Evolutionary conservation across 2,329 filamentous ascomycete species (phyloP).

Genomic region (Aspergillus piperis): DNA sequence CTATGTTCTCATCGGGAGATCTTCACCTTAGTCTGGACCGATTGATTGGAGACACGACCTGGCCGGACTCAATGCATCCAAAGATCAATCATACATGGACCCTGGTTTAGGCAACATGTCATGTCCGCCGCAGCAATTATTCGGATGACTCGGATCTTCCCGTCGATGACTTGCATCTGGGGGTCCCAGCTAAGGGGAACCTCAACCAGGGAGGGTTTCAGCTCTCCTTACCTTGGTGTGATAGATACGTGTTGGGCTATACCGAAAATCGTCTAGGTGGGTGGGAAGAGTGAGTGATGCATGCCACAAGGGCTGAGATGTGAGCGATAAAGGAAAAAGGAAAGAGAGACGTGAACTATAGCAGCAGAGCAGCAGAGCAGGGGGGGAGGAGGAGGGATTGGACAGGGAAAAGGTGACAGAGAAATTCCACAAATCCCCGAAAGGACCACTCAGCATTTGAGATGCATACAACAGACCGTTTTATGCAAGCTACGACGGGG

Average conservation of each 20-base stretch:
- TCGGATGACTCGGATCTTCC: conserved; percentile 26
- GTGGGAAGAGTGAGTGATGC: neutral
- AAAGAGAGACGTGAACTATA: conserved; percentile 4
- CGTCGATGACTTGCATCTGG: conserved; percentile 28
- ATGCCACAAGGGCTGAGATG: neutral
- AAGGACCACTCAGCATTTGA: conserved; percentile 1
- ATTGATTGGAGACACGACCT: conserved; percentile 23
- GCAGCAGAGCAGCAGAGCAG: neutral
- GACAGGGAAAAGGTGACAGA: neutral
- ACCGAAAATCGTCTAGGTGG: conserved; percentile 6
- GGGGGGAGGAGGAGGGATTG: conserved; percentile 2
- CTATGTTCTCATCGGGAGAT: conserved; percentile 25
- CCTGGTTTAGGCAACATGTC: conserved; percentile 25
- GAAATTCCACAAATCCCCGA: neutral
- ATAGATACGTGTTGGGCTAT: conserved; percentile 17
- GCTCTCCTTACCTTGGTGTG: conserved; percentile 1
- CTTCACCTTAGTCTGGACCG: conserved; percentile 25
- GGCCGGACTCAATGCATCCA: conserved; percentile 24
- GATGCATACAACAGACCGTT: neutral
- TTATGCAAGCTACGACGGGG: conserved; percentile 2
- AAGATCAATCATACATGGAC: conserved; percentile 18
- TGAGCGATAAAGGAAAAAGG: conserved; percentile 1
- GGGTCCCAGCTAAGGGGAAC: conserved; percentile 14
- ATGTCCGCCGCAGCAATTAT: conserved; percentile 17
- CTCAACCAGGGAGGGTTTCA: conserved; percentile 9